Evolutionary conservation across 78 protist species (phyloP).

Genomic region (Speleostelium caveatum): DNA sequence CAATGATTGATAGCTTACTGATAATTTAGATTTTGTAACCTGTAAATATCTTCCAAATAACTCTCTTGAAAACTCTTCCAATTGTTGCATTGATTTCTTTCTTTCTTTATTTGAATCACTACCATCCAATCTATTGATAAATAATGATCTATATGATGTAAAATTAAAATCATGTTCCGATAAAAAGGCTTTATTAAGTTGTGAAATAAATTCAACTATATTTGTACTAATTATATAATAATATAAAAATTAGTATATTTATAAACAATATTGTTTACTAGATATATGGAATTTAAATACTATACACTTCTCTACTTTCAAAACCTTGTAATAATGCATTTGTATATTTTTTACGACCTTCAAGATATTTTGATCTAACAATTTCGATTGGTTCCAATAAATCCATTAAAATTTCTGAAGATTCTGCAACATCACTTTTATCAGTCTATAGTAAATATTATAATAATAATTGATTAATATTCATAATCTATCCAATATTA

Average conservation of each 20-base stretch:
- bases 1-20: conserved; percentile 4
- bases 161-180: conserved; percentile 22
- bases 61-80: conserved; percentile 60
- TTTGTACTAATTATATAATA: neutral
- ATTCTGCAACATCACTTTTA: conserved; percentile 41
- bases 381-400: conserved; percentile 63
- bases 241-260: neutral
- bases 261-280: neutral
- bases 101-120: conserved; percentile 30
- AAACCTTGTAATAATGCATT: conserved; percentile 7
- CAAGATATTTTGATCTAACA: conserved; percentile 63
- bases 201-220: conserved; percentile 33
- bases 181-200: conserved; percentile 41
- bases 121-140: conserved; percentile 71
- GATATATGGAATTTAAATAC: neutral
- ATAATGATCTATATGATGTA: conserved; percentile 28
- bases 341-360: conserved; percentile 49
- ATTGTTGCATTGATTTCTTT: neutral
- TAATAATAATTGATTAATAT: neutral
- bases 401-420: conserved; percentile 56
- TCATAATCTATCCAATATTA: neutral
- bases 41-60: conserved; percentile 46
- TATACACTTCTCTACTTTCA: conserved; percentile 31
- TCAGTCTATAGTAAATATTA: conserved; percentile 1
- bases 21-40: conserved; percentile 27